These are phyloP conservation scores for Brassica incana DNA, from an alignment of 345 rosid species.

Conservation along the genomic window DNA sequence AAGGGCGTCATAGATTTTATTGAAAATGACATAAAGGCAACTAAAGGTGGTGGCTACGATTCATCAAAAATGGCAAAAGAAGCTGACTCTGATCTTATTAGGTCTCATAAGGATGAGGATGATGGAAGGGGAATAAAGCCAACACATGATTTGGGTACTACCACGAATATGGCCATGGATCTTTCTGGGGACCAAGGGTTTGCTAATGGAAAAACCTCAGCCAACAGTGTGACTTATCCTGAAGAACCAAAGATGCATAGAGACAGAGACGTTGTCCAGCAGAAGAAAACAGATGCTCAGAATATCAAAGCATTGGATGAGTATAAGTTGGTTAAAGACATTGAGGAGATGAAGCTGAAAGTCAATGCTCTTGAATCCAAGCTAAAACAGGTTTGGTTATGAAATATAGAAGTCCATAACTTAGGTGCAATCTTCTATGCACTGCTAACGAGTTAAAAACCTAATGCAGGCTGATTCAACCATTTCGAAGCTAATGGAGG, in stretches of 20 bases:
- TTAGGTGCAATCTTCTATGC: not conserved
- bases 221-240: conserved; percentile 33
- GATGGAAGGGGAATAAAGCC: conserved; percentile 31
- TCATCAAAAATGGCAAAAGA: conserved; percentile 24
- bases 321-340: conserved; percentile 52
- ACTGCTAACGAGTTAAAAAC: not conserved
- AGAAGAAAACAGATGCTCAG: conserved; percentile 39
- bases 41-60: conserved; percentile 33
- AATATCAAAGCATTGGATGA: conserved; percentile 43
- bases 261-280: conserved; percentile 31
- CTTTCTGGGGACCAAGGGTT: conserved; percentile 38
- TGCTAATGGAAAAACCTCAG: conserved; percentile 41
- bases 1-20: conserved; percentile 21
- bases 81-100: conserved; percentile 23
- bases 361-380: conserved; percentile 62
- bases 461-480: conserved; percentile 66
- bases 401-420: not conserved
- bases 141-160: conserved; percentile 15
- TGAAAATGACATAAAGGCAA: conserved; percentile 37
- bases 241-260: conserved; percentile 37
- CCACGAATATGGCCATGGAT: conserved; percentile 27
- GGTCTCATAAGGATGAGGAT: conserved; percentile 26
- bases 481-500: conserved; percentile 67
- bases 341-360: conserved; percentile 71
- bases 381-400: conserved; percentile 65